A percentile compares a stretch with the other conserved stretches of the same genome.
Conservation (phyloP, 2,329 filamentous ascomycete species). For the Dryadomyces sulphureus region DNA sequence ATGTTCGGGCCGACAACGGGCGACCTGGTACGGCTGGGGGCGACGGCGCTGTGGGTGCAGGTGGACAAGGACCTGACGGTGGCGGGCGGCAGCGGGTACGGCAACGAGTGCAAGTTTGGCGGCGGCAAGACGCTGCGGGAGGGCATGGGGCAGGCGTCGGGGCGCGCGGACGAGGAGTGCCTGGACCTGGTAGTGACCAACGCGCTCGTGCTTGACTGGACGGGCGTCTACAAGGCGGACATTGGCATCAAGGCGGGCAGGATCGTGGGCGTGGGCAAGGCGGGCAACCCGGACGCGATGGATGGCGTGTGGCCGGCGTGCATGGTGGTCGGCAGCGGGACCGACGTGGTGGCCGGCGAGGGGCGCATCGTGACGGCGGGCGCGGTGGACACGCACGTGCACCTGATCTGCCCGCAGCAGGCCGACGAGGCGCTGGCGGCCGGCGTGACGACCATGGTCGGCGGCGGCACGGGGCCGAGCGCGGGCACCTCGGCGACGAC, state of each 20-base stretch:
- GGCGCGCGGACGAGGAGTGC: constrained; percentile 53
- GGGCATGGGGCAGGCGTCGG: constrained; percentile 88
- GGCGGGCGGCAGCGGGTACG: constrained; percentile 36
- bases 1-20: constrained; percentile 93
- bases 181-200: constrained; percentile 83
- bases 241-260: constrained; percentile 81
- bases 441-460: constrained; percentile 81
- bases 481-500: constrained; percentile 86
- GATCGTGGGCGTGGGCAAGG: constrained; percentile 84
- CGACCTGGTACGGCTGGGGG: constrained; percentile 66
- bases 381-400: constrained; percentile 79
- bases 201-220: constrained; percentile 79
- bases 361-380: constrained; percentile 83
- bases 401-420: constrained; percentile 93
- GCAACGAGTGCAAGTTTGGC: constrained; percentile 90
- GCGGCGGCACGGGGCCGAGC: constrained; percentile 82
- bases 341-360: constrained; percentile 84
- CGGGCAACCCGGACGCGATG: constrained; percentile 96
- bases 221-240: constrained; percentile 90
- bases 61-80: constrained; percentile 71
- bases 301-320: constrained; percentile 56
- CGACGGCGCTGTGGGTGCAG: constrained; percentile 78
- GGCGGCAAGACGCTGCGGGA: constrained; percentile 88
- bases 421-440: constrained; percentile 68
- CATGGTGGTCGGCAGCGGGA: constrained; percentile 75